A percentile compares a stretch with the other conserved stretches of the same genome.
These are phyloP conservation scores for Pontederia crassipes DNA, from an alignment of 176 grass and related monocot genomes.

Conservation along the genomic window DNA sequence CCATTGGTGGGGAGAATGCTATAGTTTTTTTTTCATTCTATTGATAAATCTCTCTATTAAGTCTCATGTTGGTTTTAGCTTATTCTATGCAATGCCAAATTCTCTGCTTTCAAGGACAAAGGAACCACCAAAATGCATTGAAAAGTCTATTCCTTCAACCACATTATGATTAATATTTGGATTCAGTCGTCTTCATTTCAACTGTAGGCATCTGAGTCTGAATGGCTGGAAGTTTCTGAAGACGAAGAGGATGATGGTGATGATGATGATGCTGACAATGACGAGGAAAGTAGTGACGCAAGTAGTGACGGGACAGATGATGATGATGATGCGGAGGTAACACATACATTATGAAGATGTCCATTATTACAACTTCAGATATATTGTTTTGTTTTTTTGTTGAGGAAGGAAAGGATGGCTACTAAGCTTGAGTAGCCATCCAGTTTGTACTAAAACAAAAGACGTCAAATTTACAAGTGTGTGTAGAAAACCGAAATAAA, in stretches of 20 bases:
- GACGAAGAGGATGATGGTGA: slow-evolving; percentile 64
- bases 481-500: too few species aligned
- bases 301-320: slow-evolving; percentile 49
- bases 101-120: not conserved
- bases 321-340: slow-evolving; percentile 42
- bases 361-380: not conserved
- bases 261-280: slow-evolving; percentile 40
- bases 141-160: too few species aligned
- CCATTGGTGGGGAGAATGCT: not conserved
- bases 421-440: too few species aligned
- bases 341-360: not conserved
- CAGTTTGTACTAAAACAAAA: too few species aligned
- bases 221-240: slow-evolving; percentile 87
- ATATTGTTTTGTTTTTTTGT: not conserved
- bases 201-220: slow-evolving; percentile 80
- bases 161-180: too few species aligned
- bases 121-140: not conserved
- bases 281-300: slow-evolving; percentile 17
- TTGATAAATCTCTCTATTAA: too few species aligned
- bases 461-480: too few species aligned
- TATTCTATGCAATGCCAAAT: not conserved
- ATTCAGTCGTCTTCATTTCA: not conserved
- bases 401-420: not conserved
- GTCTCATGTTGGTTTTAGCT: not conserved
- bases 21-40: too few species aligned